Conservation (phyloP, 108 stramenopile genomes). For the Stephanodiscus minutulus region DNA sequence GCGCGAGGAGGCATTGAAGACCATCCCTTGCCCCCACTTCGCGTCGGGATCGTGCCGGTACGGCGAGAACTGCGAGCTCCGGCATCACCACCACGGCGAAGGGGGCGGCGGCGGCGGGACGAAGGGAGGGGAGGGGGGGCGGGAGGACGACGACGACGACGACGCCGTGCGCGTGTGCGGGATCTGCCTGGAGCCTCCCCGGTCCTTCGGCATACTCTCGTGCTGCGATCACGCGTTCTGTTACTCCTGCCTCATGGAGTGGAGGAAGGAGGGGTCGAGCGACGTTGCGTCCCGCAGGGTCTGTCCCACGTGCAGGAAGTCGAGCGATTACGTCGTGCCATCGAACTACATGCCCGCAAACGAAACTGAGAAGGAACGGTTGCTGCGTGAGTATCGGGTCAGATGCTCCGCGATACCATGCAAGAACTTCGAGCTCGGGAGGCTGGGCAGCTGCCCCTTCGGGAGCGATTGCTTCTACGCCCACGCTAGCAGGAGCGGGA, state of each 20-base stretch:
- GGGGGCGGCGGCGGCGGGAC: constrained; percentile 5
- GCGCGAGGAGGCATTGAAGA: constrained; percentile 30
- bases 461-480: constrained; percentile 64
- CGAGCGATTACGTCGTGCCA: constrained; percentile 52
- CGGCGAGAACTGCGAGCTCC: constrained; percentile 46
- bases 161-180: constrained; percentile 32
- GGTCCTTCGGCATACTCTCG: constrained; percentile 50
- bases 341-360: constrained; percentile 27
- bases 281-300: constrained; percentile 35
- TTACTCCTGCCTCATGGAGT: constrained; percentile 56
- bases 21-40: constrained; percentile 47
- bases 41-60: constrained; percentile 36
- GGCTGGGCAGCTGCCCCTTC: constrained; percentile 61
- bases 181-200: constrained; percentile 51
- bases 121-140: neutral
- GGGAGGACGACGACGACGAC: constrained; percentile 3
- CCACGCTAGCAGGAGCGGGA: constrained; percentile 44
- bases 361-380: constrained; percentile 35
- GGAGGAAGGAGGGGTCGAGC: constrained; percentile 41
- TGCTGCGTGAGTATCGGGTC: constrained; percentile 45
- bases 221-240: constrained; percentile 61
- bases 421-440: constrained; percentile 38
- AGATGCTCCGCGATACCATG: constrained; percentile 43
- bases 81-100: neutral
- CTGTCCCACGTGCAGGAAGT: constrained; percentile 60